A percentile compares a stretch with the other conserved stretches of the same genome.
These are phyloP conservation scores for Parafenestella ontariensis DNA, from an alignment of 2,329 filamentous ascomycete species.

Conservation along the genomic window DNA sequence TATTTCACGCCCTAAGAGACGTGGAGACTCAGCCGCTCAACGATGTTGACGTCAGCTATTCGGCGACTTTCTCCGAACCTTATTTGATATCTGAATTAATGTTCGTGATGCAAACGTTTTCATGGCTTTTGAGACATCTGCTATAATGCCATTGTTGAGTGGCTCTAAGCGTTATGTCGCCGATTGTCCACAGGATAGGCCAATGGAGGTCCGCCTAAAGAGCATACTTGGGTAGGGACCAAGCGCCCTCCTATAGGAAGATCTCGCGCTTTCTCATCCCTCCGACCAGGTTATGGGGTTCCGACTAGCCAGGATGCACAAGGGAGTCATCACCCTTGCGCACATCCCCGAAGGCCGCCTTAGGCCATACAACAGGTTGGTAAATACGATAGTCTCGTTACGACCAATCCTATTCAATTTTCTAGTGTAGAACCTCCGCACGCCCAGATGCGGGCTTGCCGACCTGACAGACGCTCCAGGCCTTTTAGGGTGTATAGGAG, in stretches of 20 bases:
- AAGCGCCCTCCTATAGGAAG: background rate
- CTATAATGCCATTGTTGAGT: background rate
- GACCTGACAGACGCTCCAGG: background rate
- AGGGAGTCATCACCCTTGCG: background rate
- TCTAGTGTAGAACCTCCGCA: background rate
- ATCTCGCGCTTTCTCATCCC: background rate
- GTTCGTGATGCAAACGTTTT: background rate
- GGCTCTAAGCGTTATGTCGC: background rate
- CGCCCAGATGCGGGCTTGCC: background rate
- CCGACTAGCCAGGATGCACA: background rate
- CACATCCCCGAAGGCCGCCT: background rate
- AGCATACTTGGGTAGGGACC: background rate
- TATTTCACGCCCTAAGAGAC: background rate
- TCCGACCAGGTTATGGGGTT: background rate
- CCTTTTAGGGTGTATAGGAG: background rate
- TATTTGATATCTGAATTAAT: background rate
- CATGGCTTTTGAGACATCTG: background rate
- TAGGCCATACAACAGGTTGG: background rate
- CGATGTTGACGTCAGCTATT: background rate
- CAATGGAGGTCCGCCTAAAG: background rate
- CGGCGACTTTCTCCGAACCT: background rate
- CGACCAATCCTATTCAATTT: background rate
- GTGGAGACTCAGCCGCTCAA: conserved; percentile 1
- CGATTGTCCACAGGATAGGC: background rate
- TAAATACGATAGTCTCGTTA: background rate